Conservation (phyloP, 345 rosid species). For the Linum tenue region DNA sequence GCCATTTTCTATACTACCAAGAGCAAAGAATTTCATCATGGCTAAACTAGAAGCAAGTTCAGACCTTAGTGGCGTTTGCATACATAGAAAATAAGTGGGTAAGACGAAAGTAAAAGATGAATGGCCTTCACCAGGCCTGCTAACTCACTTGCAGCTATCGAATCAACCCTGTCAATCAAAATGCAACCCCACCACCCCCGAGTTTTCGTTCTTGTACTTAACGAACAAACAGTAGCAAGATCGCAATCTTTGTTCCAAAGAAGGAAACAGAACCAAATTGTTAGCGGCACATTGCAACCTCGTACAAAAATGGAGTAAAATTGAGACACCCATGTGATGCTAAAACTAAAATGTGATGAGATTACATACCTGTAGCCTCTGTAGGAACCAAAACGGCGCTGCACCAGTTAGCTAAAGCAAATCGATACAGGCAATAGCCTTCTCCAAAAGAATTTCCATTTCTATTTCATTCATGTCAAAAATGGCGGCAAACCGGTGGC, state of each 20-base stretch:
- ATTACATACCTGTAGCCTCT: conserved; percentile 14
- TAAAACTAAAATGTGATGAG: conserved; percentile 1
- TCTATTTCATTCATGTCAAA: conserved; percentile 15
- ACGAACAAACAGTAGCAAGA: conserved; percentile 3
- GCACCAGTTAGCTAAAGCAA: conserved; percentile 11
- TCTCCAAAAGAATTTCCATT: conserved; percentile 17
- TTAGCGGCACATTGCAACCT: neutral
- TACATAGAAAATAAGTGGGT: too few relatives aligned
- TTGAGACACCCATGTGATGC: neutral
- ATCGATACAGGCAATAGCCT: neutral
- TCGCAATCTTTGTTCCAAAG: conserved; percentile 6
- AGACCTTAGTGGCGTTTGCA: too few relatives aligned
- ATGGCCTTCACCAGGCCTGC: too few relatives aligned
- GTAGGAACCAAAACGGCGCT: neutral
- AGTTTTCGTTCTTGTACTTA: conserved; percentile 1
- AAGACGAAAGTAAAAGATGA: too few relatives aligned
- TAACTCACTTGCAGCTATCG: too few relatives aligned
- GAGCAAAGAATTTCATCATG: too few relatives aligned
- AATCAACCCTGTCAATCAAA: too few relatives aligned
- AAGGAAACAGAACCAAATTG: neutral
- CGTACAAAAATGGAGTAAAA: neutral
- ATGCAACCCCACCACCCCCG: neutral
- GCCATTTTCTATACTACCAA: too few relatives aligned
- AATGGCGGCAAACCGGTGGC: conserved; percentile 11
- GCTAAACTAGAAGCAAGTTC: too few relatives aligned